Base-by-base conservation (phyloP, 139 green algal genomes). In the Axilococcus clingmanii region DNA sequence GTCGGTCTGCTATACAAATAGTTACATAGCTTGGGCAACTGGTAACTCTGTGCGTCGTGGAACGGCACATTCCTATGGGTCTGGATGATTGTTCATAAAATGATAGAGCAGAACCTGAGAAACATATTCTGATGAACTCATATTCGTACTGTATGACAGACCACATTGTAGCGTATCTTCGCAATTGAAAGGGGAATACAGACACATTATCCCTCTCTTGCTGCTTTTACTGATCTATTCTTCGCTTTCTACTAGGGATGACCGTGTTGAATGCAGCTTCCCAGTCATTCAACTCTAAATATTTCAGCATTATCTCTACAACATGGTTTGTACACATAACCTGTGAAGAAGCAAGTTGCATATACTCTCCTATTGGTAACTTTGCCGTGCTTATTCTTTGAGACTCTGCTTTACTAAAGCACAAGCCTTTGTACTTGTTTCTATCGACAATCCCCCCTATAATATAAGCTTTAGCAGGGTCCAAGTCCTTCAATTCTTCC, bases 301-400 rank as follows among this genome's bases (percentile, higher is more conserved):
- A 77, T n/a, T 38, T 34, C 32, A 79, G 40, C 44, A 83, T 44
- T 40, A 84, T 83, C 16, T 77, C 75, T 6, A 84, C 56, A 3
- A 82, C 78, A 44, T 93, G 85, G 68, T 94, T 94, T 47, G 87
- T 83, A 3, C 79, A 87, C 20, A 94, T 73, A 11, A 89, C 77
- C n/a, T 49, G 40, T 2, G 71, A 74, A 17, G 56, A 68, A 3
- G 68, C 46, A 36, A 91, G 69, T 52, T 76, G 51, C 12, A 89
- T 46, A 45, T 84, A 66, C 5, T 75, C 49, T 2, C 55, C 36
- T 29, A 94, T 89, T 20, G 85, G 85, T 58, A 94, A 68, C 24
- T 73, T 64, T 7, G 82, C 85, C 7, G 79, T 86, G 23, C 65
- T 40, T 5, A 94, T 81, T 31, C 80, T 82, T 59, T 78, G 60